Conservation (phyloP, 805 yeast genomes). For the Sporopachydermia lactativora region DNA sequence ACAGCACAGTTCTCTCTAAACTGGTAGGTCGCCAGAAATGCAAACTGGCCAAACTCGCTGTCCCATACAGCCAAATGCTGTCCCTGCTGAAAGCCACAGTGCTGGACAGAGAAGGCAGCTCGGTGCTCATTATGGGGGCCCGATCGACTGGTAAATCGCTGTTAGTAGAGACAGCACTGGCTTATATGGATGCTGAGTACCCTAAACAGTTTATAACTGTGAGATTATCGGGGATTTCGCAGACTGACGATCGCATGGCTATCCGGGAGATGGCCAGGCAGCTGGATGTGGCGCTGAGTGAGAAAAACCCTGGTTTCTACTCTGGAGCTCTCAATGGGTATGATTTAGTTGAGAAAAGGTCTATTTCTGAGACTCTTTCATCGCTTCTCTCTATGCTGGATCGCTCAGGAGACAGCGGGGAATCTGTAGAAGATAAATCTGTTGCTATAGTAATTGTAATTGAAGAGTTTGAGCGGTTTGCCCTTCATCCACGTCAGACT, state of each 20-base stretch:
- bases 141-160: conserved; percentile 64
- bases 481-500: conserved; percentile 63
- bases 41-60: conserved; percentile 22
- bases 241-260: conserved; percentile 64
- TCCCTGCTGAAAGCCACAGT: conserved; percentile 51
- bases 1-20: conserved; percentile 14
- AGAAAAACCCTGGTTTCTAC: conserved; percentile 8
- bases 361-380: conserved; percentile 46
- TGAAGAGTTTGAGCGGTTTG: conserved; percentile 77
- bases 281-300: conserved; percentile 36
- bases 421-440: conserved; percentile 10
- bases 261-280: conserved; percentile 79
- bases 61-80: conserved; percentile 34
- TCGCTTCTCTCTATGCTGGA: conserved; percentile 42
- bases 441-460: conserved; percentile 62
- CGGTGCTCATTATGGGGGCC: conserved; percentile 70
- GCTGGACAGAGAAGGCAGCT: conserved; percentile 60
- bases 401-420: conserved; percentile 14
- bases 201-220: conserved; percentile 41
- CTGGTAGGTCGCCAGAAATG: conserved; percentile 15
- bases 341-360: conserved; percentile 33
- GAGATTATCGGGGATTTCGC: conserved; percentile 54
- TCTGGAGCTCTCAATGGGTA: conserved; percentile 13
- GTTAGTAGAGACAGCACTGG: conserved; percentile 43
- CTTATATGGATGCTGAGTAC: conserved; percentile 26